Evolutionary conservation across 371 early-diverging fungal genomes (phyloP).

Genomic region (Syncephalastrum contaminatum): DNA sequence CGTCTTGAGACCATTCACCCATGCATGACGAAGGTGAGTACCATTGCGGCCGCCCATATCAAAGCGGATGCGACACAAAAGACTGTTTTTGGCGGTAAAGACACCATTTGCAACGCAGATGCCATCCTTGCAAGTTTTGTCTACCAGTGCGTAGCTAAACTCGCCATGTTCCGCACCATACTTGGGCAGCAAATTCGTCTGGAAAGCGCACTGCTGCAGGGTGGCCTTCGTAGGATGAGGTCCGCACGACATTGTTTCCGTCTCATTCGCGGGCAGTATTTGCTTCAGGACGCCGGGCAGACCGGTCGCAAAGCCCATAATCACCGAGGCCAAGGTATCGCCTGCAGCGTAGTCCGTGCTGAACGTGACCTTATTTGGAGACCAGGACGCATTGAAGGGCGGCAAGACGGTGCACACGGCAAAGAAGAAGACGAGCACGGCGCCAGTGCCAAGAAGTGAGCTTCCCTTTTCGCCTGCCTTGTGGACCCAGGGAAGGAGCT

Average conservation of each 20-base stretch:
- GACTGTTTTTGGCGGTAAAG: constrained; percentile 34
- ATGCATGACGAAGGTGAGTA: constrained; percentile 13
- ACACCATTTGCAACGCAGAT: constrained; percentile 19
- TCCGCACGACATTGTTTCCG: constrained; percentile 19
- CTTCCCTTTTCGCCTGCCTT: constrained; percentile 25
- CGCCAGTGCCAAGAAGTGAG: constrained; percentile 6
- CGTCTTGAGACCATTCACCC: constrained; percentile 19
- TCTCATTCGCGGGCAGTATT: constrained; percentile 23
- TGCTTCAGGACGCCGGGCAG: constrained; percentile 19
- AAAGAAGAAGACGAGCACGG: constrained; percentile 25
- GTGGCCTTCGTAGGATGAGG: constrained; percentile 8
- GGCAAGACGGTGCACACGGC: constrained; percentile 30
- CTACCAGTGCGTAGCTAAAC: constrained; percentile 12
- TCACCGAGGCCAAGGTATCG: constrained; percentile 22
- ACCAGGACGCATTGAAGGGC: constrained; percentile 36
- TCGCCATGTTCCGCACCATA: constrained; percentile 27
- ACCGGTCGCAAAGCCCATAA: constrained; percentile 23
- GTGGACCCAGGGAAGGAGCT: constrained; percentile 40
- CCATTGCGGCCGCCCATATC: constrained; percentile 11
- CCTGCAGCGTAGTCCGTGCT: constrained; percentile 35
- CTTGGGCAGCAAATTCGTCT: constrained; percentile 29
- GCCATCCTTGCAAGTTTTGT: constrained; percentile 16
- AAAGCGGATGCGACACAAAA: constrained; percentile 33
- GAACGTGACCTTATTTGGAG: constrained; percentile 45
- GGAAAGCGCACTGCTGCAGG: constrained; percentile 29